phyloP scores from a whole-genome alignment of 2,329 filamentous ascomycete species.

The Aspergillus japonicus region DNA sequence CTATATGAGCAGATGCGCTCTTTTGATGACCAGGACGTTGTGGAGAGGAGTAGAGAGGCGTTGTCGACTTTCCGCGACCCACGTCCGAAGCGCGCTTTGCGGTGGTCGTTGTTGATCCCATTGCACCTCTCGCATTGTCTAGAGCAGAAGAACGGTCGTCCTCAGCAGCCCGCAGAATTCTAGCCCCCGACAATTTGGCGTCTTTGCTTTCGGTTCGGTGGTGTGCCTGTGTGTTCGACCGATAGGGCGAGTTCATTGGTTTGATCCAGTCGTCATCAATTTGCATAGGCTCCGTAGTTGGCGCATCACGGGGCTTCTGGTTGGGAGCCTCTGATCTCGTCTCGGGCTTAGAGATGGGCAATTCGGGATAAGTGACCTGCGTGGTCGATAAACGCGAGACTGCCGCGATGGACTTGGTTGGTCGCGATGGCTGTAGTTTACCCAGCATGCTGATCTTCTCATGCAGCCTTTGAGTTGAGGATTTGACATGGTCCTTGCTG shows the following conservation, averaged over 20 bases:
- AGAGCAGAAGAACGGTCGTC: conserved; percentile 8
- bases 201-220: conserved; percentile 60
- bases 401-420: conserved; percentile 47
- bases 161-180: conserved; percentile 22
- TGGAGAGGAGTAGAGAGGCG: conserved; percentile 58
- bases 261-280: conserved; percentile 63
- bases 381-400: conserved; percentile 26
- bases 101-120: conserved; percentile 17
- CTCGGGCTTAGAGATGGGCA: conserved; percentile 30
- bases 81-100: conserved; percentile 28
- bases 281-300: conserved; percentile 23
- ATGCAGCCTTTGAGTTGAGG: conserved; percentile 88
- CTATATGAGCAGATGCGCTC: conserved; percentile 58
- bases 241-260: conserved; percentile 47
- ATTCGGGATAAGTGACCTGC: conserved; percentile 39
- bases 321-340: conserved; percentile 25
- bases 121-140: conserved; percentile 14
- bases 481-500: conserved; percentile 70
- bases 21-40: conserved; percentile 55
- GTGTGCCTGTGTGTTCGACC: conserved; percentile 59
- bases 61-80: conserved; percentile 64
- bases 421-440: conserved; percentile 50
- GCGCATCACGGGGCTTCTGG: conserved; percentile 22
- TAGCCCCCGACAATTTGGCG: conserved; percentile 43
- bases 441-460: conserved; percentile 82